phyloP scores from a whole-genome alignment of 177 flowering plant genomes.

The Telopea speciosissima region DNA sequence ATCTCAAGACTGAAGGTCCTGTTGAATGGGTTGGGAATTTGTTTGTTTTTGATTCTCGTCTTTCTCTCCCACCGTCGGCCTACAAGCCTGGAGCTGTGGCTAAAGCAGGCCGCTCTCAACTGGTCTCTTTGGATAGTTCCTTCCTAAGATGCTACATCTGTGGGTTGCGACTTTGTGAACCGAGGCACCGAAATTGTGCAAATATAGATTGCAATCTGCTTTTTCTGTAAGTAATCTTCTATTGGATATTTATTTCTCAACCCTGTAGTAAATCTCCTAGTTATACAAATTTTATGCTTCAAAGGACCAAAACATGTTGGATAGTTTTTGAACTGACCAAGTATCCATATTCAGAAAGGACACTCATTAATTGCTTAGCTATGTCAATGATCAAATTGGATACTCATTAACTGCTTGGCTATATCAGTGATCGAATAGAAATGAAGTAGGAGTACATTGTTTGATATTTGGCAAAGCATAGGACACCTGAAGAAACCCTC shows the following conservation, averaged over 20 bases:
- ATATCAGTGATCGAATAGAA: no score
- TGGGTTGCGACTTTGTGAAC: conserved; percentile 41
- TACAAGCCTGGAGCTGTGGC: conserved; percentile 40
- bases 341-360: background rate
- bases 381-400: background rate
- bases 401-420: no score
- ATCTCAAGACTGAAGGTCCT: conserved; percentile 77
- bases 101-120: conserved; percentile 14
- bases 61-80: conserved; percentile 81
- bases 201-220: conserved; percentile 93
- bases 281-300: background rate
- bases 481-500: no score
- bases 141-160: conserved; percentile 73
- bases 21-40: conserved; percentile 78
- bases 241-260: background rate
- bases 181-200: conserved; percentile 89
- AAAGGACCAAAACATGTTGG: background rate
- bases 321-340: background rate
- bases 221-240: conserved; percentile 59
- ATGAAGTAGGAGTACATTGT: background rate
- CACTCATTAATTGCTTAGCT: background rate
- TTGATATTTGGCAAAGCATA: background rate
- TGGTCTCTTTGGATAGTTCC: conserved; percentile 18
- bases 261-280: background rate
- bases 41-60: conserved; percentile 88